Base-by-base conservation (phyloP, 768 basidiomycete genomes). In the Lenzites betulinus region DNA sequence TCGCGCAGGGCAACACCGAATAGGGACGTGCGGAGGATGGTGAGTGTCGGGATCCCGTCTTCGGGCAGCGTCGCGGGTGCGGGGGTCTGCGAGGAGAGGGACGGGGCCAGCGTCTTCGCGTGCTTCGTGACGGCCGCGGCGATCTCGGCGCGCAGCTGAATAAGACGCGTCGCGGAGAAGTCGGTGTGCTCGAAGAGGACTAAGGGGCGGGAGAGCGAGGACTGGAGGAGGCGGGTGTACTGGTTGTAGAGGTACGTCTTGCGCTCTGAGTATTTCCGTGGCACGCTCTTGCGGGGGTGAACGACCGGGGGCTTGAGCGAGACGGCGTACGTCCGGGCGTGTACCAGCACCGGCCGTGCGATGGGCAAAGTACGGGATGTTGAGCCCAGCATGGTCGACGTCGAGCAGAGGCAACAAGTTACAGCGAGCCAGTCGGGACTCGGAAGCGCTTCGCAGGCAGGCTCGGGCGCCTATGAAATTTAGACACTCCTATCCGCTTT, bases 181-280 rank as follows among this genome's bases (percentile, higher is more conserved):
- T 91, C 87, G 63, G 82, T 79, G 72, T 93, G 92, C 52, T 86
- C 81, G 60, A 96, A 84, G 75, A 96, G 81, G 64, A 97, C 77
- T 70, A 94, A 76, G 33, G 93, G 87, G 0, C 84, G 78, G 38
- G 78, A 73, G 23, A 74, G 66, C 70, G 82, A 83, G 54, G 79
- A 75, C 58, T 83, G 74, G 68, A 96, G 81, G 63, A 96, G 83
- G 67, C 81, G 81, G 58, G 81, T 78, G 79, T 94, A 94, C 75
- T 89, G 87, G 76, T 85, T 81, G 76, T 87, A 92, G 71, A 93
- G 86, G 74, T 84, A 87, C 1, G 86, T 79, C 73, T 95, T 97
- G 72, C 90, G 89, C 70, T 85, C 83, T 51, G 81, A 81, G 71
- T 93, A 95, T 60, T 83, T 79, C 43, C 94, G 89, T 0, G 86